These are phyloP conservation scores for Pleurostoma richardsiae DNA, from an alignment of 2,329 filamentous ascomycete genomes.

Conservation along the genomic window DNA sequence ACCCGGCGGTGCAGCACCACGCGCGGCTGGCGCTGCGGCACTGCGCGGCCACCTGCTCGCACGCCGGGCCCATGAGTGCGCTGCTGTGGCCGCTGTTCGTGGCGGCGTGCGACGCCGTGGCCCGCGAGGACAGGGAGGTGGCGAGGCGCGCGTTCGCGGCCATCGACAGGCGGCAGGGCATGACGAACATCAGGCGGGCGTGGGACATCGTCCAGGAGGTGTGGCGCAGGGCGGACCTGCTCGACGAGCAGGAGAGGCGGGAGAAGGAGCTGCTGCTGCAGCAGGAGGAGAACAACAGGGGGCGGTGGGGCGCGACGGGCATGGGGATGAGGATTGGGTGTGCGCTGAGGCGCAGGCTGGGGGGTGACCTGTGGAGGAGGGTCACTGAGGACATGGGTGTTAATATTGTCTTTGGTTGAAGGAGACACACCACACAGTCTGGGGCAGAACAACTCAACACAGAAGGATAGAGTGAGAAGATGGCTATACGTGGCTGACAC, in stretches of 20 bases:
- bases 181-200: conserved; percentile 59
- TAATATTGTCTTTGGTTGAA: conserved; percentile 54
- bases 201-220: conserved; percentile 59
- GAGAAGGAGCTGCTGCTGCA: conserved; percentile 9
- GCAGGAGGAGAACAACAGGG: conserved; percentile 12
- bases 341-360: conserved; percentile 3
- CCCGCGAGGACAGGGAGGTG: conserved; percentile 41
- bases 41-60: conserved; percentile 49
- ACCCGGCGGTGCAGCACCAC: conserved; percentile 49
- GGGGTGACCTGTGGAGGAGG: conserved; percentile 46
- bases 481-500: no score
- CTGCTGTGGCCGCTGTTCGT: conserved; percentile 62
- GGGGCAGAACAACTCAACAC: no score
- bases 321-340: conserved; percentile 4
- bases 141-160: conserved; percentile 47
- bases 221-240: conserved; percentile 47
- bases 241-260: conserved; percentile 10
- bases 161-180: conserved; percentile 53
- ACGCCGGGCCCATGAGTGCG: conserved; percentile 57
- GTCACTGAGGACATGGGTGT: conserved; percentile 56
- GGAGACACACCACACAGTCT: background rate
- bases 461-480: no score
- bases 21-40: conserved; percentile 43
- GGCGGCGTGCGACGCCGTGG: conserved; percentile 54
- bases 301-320: conserved; percentile 4